Conservation (phyloP, 1,139 yeast species). For the Yamadazyma diddensiae region DNA sequence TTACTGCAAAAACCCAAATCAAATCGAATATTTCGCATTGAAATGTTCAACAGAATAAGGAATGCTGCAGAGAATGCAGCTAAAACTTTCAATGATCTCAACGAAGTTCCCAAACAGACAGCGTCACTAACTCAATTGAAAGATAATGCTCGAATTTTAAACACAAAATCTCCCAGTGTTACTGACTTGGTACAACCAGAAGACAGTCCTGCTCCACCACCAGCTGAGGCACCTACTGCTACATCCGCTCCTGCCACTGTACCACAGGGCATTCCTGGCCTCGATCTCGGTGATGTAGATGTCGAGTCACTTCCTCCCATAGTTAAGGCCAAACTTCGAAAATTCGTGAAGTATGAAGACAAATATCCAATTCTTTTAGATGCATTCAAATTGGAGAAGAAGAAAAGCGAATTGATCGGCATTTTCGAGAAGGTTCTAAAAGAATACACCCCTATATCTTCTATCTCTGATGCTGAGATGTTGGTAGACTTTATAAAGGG, state of each 20-base stretch:
- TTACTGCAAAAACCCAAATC: too few relatives aligned
- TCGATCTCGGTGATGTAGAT: conserved; percentile 19
- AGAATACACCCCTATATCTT: conserved; percentile 79
- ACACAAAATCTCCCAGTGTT: conserved; percentile 44
- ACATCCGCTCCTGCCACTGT: background rate
- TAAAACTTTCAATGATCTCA: conserved; percentile 38
- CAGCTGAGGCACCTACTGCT: conserved; percentile 3
- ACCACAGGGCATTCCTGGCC: conserved; percentile 6
- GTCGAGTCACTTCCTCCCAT: conserved; percentile 49
- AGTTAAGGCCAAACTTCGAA: conserved; percentile 61
- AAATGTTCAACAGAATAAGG: conserved; percentile 45
- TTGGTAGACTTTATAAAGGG: conserved; percentile 70
- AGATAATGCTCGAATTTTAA: conserved; percentile 29
- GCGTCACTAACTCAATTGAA: conserved; percentile 28
- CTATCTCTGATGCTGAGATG: conserved; percentile 67
- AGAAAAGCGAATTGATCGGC: conserved; percentile 58
- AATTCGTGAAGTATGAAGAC: conserved; percentile 83
- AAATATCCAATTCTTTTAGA: conserved; percentile 79
- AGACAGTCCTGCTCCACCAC: conserved; percentile 17
- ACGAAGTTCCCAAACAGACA: conserved; percentile 16
- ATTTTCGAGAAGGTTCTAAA: conserved; percentile 68
- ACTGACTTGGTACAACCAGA: conserved; percentile 45
- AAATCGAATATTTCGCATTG: too few relatives aligned
- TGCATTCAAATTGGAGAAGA: conserved; percentile 81
- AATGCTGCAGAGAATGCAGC: conserved; percentile 58